Evolutionary conservation across 179 eudicot genomes (phyloP), one percentile per base, ranked within the genome.

Genomic region (Camellia oleifera): DNA sequence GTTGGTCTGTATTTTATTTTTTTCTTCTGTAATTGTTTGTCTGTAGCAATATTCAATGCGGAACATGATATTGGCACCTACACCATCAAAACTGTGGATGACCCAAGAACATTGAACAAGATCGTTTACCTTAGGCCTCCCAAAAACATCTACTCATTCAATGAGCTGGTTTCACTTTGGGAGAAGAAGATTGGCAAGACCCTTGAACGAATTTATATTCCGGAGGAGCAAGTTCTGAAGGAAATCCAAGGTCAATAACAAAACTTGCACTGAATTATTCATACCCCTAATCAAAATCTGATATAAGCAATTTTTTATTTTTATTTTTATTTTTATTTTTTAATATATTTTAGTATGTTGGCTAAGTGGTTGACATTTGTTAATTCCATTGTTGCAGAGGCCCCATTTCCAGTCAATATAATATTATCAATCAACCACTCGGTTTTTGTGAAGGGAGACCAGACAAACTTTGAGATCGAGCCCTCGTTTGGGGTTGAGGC

Each of bases 61-160:
- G 94, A 90, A 80, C 77, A 79, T 26, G 90, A 90, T 72, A 86
- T 90, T 56, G 92, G 84, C 23, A 83, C 88, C 13, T 90, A 79
- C 86, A 89, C 90, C 75, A 90, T 90, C 79, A 86, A 82, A 82
- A 79, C 89, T 15, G 90, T 86, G 80, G 92, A 90, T 82, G 94
- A 90, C 26, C 94, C 94, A 62, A 83, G 94, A 79, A 87, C 94
- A 72, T 58, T 87, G 78, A 90, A 90, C 88, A 90, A 88, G 85
- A 82, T 83, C 42, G 83, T 90, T 63, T 88, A 90, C 85, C 81
- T 90, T 48, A 84, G 63, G 82, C 92, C 94, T 52, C 82, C 87
- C 8, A 81, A 81, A 7, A 90, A 89, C 74, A 81, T 61, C 2
- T 84, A 77, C 75, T 85, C 94, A 14, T 90, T 90, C 79, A 90